Evolutionary conservation across 495 filamentous ascomycete genomes (phyloP), one percentile per base, ranked within the genome.

Genomic region (Friedmanniomyces simplex): DNA sequence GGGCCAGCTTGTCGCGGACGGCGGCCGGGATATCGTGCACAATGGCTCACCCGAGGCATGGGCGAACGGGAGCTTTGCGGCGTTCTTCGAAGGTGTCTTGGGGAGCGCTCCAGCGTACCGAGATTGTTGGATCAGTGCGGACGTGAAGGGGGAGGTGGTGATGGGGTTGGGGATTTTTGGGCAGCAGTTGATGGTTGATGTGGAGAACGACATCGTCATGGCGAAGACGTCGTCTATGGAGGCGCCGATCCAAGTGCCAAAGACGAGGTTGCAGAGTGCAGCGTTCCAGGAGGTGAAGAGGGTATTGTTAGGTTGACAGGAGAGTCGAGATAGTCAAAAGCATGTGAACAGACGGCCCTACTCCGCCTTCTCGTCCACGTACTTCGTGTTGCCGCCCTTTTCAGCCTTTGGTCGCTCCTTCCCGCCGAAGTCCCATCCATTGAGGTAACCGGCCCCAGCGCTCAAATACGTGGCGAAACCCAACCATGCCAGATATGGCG

Each of bases 401-500:
- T 28, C 34, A 16, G 54, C 49, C 59, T 62, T 49, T 48, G 61
- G 46, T 50, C 66, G 69, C 54, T 74, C 73, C 66, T 73, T 73
- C 22, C 67, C 66, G 22, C 41, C 62, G 6, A 87, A 78, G 63
- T 84, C 76, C 89, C 89, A 95, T 46, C 74, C 65, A 64, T 95
- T 95, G 71, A 94, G 69, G 58, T 86, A 78, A 16, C 89, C 87
- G 13, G 79, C 77, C 0, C 86, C 87, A 32, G 76, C 74, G 61
- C 78, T 84, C 54, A 95, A 69, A 63, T 94, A 95, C 0, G 86
- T 87, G 32, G 89, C 90, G 67, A 90, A 95, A 20, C 83, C 72
- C 55, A 96, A 69, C 91, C 91, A 96, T 1, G 69, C 81, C 36
- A 89, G 66, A 66, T 95, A 95, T 2, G 91, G 91, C 16, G 76